These are phyloP conservation scores for Nothophytophthora sp. DNA, from an alignment of 352 stramenopile genomes.

Conservation along the genomic window DNA sequence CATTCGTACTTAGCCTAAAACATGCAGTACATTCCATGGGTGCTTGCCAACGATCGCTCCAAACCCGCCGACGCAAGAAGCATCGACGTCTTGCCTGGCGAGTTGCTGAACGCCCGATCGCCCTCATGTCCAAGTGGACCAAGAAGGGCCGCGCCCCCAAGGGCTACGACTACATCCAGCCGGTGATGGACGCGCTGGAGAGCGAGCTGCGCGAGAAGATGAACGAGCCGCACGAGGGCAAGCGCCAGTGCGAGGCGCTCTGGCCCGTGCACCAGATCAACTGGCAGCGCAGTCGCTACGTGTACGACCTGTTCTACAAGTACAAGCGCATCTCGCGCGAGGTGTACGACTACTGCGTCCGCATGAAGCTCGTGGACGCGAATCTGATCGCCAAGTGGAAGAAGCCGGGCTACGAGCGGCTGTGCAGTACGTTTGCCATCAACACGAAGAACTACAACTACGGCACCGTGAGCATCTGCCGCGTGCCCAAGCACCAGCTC, in stretches of 20 bases:
- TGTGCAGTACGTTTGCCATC: conserved; percentile 99
- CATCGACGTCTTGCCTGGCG: no score
- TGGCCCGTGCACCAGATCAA: conserved; percentile 99
- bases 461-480: conserved; percentile 97
- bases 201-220: conserved; percentile 97
- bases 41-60: neutral
- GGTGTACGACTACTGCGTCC: conserved; percentile 98
- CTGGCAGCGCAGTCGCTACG: conserved; percentile 98
- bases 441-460: conserved; percentile 99
- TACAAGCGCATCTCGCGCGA: conserved; percentile 95
- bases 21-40: no score
- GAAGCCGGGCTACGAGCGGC: conserved; percentile 97
- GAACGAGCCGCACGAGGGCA: conserved; percentile 97
- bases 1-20: no score
- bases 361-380: conserved; percentile 94
- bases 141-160: conserved; percentile 85
- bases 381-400: conserved; percentile 99
- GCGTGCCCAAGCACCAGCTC: conserved; percentile 95
- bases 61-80: no score
- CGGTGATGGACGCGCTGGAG: conserved; percentile 96
- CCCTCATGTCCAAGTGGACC: conserved; percentile 91
- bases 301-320: conserved; percentile 99
- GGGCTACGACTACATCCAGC: conserved; percentile 96
- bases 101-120: no score
- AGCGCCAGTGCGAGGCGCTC: conserved; percentile 97